A percentile compares a stretch with the other conserved stretches of the same genome.
Conservation (phyloP, 352 stramenopile genomes). For the Thalassiosira hispida region DNA sequence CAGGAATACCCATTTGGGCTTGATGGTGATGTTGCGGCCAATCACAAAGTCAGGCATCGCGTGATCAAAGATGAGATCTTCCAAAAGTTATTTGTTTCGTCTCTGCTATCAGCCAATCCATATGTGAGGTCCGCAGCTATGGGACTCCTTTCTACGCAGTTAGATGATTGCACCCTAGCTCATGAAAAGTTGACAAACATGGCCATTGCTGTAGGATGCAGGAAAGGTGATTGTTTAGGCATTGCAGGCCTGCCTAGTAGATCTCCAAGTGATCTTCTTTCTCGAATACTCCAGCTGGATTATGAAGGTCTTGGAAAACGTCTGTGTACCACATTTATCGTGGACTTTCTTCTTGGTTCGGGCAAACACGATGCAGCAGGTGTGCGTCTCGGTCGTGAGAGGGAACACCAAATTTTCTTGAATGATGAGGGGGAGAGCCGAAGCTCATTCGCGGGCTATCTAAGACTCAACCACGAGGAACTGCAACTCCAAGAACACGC, state of each 20-base stretch:
- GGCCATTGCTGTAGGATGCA: conserved; percentile 23
- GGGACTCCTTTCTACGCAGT: conserved; percentile 34
- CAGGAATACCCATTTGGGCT: conserved; percentile 36
- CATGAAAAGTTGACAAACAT: conserved; percentile 33
- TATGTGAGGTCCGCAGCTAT: conserved; percentile 35
- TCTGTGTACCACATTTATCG: conserved; percentile 74
- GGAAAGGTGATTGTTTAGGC: conserved; percentile 25
- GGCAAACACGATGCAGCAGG: conserved; percentile 25
- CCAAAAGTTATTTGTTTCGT: conserved; percentile 48
- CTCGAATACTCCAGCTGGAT: conserved; percentile 70
- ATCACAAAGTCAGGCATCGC: conserved; percentile 5
- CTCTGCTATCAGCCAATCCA: conserved; percentile 52
- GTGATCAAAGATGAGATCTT: conserved; percentile 29
- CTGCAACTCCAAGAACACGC: not conserved
- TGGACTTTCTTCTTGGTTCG: conserved; percentile 73
- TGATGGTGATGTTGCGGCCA: not conserved
- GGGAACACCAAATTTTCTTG: conserved; percentile 29
- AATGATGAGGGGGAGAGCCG: not conserved
- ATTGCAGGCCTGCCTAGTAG: conserved; percentile 30
- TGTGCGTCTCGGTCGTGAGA: conserved; percentile 12
- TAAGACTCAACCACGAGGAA: conserved; percentile 24
- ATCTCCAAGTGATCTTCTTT: conserved; percentile 58
- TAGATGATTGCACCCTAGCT: conserved; percentile 31
- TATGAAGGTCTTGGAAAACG: conserved; percentile 72
- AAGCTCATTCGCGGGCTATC: conserved; percentile 19